Conservation (phyloP, 148 eudicot species). For the Suaeda aralocaspica region DNA sequence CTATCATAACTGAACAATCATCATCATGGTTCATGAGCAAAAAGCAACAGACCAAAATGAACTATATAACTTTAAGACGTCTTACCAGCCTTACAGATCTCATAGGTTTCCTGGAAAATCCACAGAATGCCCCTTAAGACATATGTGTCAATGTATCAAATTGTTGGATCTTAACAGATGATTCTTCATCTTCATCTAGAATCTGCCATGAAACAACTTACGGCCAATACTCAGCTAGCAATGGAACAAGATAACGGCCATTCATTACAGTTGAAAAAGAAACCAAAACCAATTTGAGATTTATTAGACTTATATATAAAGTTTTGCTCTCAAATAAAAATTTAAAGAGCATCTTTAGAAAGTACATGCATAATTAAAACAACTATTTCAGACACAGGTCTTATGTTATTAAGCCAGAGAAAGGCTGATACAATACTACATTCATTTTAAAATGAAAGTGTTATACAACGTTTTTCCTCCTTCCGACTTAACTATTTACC, state of each 20-base stretch:
- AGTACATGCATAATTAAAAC: not conserved
- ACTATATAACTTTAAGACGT: no score
- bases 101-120: conserved; percentile 4
- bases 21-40: not conserved
- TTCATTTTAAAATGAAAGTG: conserved; percentile 16
- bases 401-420: conserved; percentile 19
- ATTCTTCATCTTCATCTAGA: conserved; percentile 3
- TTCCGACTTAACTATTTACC: conserved; percentile 21
- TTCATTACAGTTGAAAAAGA: not conserved
- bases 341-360: conserved; percentile 1
- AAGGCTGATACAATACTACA: conserved; percentile 21
- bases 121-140: conserved; percentile 2
- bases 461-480: conserved; percentile 6
- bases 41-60: not conserved
- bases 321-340: not conserved
- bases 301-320: not conserved
- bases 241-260: not conserved
- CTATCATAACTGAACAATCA: not conserved
- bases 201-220: conserved; percentile 27
- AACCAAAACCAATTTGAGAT: not conserved
- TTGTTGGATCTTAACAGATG: not conserved
- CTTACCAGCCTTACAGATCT: conserved; percentile 7
- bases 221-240: conserved; percentile 21
- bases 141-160: not conserved
- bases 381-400: conserved; percentile 15